phyloP scores from a whole-genome alignment of 2,329 filamentous ascomycete species.

The Fusarium sp. region DNA sequence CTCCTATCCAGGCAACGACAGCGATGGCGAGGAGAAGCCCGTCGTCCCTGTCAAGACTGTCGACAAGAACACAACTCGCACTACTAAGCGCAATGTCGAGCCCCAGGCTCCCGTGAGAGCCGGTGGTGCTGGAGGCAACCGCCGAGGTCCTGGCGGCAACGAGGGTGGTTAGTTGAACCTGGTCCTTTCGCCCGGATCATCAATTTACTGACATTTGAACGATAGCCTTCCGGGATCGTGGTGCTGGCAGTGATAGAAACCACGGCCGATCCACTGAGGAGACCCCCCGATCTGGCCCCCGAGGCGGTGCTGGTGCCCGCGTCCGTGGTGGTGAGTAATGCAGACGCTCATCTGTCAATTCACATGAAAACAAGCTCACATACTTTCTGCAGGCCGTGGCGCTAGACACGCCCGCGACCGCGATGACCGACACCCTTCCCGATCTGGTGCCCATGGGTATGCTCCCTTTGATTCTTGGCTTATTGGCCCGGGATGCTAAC shows the following conservation, averaged over 20 bases:
- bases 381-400: conserved; percentile 60
- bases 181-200: conserved; percentile 7
- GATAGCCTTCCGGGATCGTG: conserved; percentile 89
- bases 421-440: conserved; percentile 68
- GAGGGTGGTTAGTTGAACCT: conserved; percentile 79
- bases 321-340: conserved; percentile 66
- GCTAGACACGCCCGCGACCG: conserved; percentile 64
- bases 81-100: conserved; percentile 86
- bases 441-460: conserved; percentile 58
- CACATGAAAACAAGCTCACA: conserved; percentile 8
- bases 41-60: conserved; percentile 88
- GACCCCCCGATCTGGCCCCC: conserved; percentile 64
- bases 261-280: conserved; percentile 83
- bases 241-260: conserved; percentile 85
- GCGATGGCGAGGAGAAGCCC: conserved; percentile 74
- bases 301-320: conserved; percentile 74
- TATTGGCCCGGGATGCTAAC: conserved; percentile 25
- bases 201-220: conserved; percentile 29
- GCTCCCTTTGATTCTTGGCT: conserved; percentile 29
- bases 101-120: conserved; percentile 72
- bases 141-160: conserved; percentile 76
- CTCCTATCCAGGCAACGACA: conserved; percentile 66
- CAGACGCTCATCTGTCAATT: background rate
- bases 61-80: conserved; percentile 83
- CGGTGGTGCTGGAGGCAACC: conserved; percentile 56